phyloP scores from a whole-genome alignment of 768 basidiomycete genomes.

The Rubroboletus pulcherrimus region DNA sequence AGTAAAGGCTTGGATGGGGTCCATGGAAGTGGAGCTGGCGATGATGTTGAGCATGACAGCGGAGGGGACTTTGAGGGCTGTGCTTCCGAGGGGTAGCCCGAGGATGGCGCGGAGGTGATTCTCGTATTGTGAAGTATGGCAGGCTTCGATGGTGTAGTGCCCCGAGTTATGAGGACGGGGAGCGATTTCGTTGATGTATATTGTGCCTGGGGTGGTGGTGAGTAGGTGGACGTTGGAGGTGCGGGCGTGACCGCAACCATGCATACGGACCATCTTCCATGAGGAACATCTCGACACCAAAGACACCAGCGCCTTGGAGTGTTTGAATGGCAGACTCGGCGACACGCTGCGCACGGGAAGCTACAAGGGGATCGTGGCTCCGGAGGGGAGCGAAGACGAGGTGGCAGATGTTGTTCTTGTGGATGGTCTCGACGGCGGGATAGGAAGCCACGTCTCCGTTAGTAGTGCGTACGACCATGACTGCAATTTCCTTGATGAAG shows the following conservation, averaged over 20 bases:
- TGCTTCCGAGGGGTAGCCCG: slow-evolving; percentile 83
- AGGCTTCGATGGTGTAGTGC: slow-evolving; percentile 98
- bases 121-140: slow-evolving; percentile 93
- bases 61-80: slow-evolving; percentile 80
- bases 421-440: slow-evolving; percentile 91
- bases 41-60: slow-evolving; percentile 94
- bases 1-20: slow-evolving; percentile 53
- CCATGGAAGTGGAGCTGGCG: slow-evolving; percentile 68
- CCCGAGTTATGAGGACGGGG: slow-evolving; percentile 98
- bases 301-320: slow-evolving; percentile 86
- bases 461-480: slow-evolving; percentile 89
- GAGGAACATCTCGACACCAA: slow-evolving; percentile 98
- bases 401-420: slow-evolving; percentile 91
- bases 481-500: slow-evolving; percentile 87
- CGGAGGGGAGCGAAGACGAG: slow-evolving; percentile 88
- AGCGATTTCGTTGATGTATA: slow-evolving; percentile 95
- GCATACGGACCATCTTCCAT: slow-evolving; percentile 65
- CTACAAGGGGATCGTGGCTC: slow-evolving; percentile 49
- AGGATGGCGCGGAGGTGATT: slow-evolving; percentile 96
- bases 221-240: neutral
- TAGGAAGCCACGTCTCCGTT: slow-evolving; percentile 77
- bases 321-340: slow-evolving; percentile 80
- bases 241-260: slow-evolving; percentile 13
- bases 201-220: slow-evolving; percentile 45
- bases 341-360: slow-evolving; percentile 57